Base-by-base conservation (phyloP, 768 basidiomycete species). In the Suillus subaureus region DNA sequence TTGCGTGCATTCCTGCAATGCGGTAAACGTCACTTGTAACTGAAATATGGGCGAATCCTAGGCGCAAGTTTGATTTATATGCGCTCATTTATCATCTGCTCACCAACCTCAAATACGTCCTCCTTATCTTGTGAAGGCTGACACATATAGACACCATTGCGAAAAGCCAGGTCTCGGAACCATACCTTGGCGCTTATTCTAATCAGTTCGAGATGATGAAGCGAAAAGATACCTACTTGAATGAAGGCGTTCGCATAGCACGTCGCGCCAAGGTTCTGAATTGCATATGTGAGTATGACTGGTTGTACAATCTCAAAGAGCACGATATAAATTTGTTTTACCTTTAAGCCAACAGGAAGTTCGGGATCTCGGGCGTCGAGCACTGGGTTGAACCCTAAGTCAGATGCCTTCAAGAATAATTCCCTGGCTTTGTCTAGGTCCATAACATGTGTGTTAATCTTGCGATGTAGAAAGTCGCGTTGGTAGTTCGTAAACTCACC, bases 201-300 rank as follows among this genome's bases (percentile, higher is more conserved):
- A 68, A 62, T 60, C 66, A n/a, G 57, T 58, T 21, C 8, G 13
- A 21, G 18, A n/a, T 31, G 56, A 66, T 37, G n/a, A 42, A 23
- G 40, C 40, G 40, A 26, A 54, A 37, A 43, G 35, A 60, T 40
- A 71, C 73, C 43, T 70, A 91, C 94, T 80, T 99, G 96, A 54
- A 99, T 83, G 67, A 92, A 97, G 23, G 94, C 94, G 75, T 97
- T 97, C 66, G 94, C 96, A 70, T 98, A 99, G 74, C 97, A 99
- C 4, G 97, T 98, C 21, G 96, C 96, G 5, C 97, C 97, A 23
- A 99, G 86, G 75, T 99, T 98, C 94, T 96, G 71, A 39, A 39
- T 67, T 39, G 26, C 54, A 57, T 57, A 52, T 45, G 40, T 49
- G 37, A 70, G 52, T 63, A 54, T 47, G 56, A 43, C 51, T 52